Evolutionary conservation across 768 basidiomycete genomes (phyloP).

Genomic region (Boletus vinaceobasis): DNA sequence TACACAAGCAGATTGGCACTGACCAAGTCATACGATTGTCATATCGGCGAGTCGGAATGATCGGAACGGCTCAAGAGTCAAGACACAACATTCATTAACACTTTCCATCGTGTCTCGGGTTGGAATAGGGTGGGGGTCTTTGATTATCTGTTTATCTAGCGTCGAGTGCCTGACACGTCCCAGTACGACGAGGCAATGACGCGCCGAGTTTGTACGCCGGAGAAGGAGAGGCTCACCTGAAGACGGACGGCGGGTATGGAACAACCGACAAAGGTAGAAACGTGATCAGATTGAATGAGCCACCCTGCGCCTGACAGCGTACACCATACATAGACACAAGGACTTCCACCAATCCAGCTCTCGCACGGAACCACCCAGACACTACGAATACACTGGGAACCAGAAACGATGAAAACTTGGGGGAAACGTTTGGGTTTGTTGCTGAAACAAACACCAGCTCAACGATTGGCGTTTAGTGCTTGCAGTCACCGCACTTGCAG

Average conservation of each 20-base stretch:
- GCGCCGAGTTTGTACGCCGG: background rate
- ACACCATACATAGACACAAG: background rate
- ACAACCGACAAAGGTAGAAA: background rate
- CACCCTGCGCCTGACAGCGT: background rate
- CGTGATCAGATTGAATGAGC: background rate
- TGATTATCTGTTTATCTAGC: background rate
- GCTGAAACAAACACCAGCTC: background rate
- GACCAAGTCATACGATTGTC: too few relatives aligned
- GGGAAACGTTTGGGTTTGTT: background rate
- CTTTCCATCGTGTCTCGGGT: background rate
- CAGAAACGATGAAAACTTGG: background rate
- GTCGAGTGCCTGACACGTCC: background rate
- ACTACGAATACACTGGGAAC: background rate
- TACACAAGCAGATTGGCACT: background rate
- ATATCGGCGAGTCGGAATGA: too few relatives aligned
- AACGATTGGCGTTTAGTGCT: background rate
- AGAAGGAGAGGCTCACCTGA: background rate
- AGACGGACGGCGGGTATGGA: too few relatives aligned
- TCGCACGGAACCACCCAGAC: too few relatives aligned
- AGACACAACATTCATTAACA: too few relatives aligned
- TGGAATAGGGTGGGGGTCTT: background rate
- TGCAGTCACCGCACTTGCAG: conserved; percentile 17
- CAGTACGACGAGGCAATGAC: background rate
- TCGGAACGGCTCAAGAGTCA: too few relatives aligned
- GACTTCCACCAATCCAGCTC: background rate